Evolutionary conservation across 176 grass and related monocot genomes (phyloP).

Genomic region (Oryza nivara): DNA sequence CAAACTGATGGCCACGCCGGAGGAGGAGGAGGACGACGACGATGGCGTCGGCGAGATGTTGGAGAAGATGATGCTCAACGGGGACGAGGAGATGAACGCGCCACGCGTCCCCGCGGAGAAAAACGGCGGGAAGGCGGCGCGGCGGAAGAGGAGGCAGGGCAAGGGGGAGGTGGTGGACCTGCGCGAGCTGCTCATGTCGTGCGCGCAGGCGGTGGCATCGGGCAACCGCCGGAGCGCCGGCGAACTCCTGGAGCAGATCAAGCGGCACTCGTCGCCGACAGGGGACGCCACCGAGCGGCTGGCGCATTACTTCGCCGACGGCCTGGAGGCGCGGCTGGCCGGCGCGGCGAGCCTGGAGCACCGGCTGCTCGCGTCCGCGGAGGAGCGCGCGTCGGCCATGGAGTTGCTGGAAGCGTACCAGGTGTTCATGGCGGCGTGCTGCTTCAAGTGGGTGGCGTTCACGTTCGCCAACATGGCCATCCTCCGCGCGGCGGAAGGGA

Average conservation of each 20-base stretch:
- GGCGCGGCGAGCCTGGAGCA: conserved; percentile 47
- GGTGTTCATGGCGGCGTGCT: conserved; percentile 50
- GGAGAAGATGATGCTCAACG: conserved; percentile 49
- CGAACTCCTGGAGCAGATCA: conserved; percentile 57
- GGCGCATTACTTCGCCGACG: conserved; percentile 69
- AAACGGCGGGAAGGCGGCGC: not conserved
- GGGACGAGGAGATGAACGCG: not conserved
- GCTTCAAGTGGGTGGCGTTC: conserved; percentile 44
- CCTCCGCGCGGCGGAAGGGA: conserved; percentile 14
- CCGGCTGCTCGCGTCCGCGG: conserved; percentile 16
- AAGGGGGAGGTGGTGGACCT: conserved; percentile 54
- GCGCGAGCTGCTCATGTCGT: conserved; percentile 49
- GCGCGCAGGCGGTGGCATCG: conserved; percentile 55
- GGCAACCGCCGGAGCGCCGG: conserved; percentile 43
- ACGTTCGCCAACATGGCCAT: conserved; percentile 59
- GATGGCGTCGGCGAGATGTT: conserved; percentile 48
- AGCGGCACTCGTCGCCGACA: conserved; percentile 23
- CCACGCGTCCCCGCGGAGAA: not conserved
- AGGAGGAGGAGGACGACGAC: not conserved
- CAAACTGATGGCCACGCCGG: conserved; percentile 34
- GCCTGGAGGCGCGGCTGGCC: conserved; percentile 43
- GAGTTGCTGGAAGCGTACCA: conserved; percentile 54
- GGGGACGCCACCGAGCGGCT: conserved; percentile 57
- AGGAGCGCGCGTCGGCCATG: not conserved
- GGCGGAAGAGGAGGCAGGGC: not conserved